A percentile compares a stretch with the other conserved stretches of the same genome.
These are phyloP conservation scores for Aspergillus sergii DNA, from an alignment of 2,329 filamentous ascomycete genomes.

Conservation along the genomic window DNA sequence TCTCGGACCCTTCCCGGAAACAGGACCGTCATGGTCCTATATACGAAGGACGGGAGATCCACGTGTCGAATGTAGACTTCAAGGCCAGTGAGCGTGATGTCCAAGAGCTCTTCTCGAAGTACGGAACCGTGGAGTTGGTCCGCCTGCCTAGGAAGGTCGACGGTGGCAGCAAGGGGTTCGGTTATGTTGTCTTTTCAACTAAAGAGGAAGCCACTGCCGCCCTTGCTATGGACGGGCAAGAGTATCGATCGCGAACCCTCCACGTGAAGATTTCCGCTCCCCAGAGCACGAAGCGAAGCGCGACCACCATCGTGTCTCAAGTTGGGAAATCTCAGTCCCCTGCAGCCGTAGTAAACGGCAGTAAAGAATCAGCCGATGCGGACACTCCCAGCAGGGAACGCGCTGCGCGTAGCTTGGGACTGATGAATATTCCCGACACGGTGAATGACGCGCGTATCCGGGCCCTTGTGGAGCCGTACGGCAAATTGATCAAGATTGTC, in stretches of 20 bases:
- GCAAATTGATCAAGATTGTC: slow-evolving; percentile 72
- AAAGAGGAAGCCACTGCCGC: slow-evolving; percentile 69
- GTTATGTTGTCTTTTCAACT: slow-evolving; percentile 75
- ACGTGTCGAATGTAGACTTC: slow-evolving; percentile 70
- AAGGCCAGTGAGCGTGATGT: slow-evolving; percentile 69
- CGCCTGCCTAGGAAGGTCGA: slow-evolving; percentile 69
- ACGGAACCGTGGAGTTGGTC: slow-evolving; percentile 73
- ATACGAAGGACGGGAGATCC: slow-evolving; percentile 85
- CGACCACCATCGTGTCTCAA: slow-evolving; percentile 49
- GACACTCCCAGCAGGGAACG: slow-evolving; percentile 46
- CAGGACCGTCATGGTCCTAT: slow-evolving; percentile 78
- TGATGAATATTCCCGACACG: slow-evolving; percentile 88
- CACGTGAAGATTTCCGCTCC: slow-evolving; percentile 61
- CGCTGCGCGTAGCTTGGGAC: slow-evolving; percentile 71
- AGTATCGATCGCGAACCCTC: slow-evolving; percentile 68
- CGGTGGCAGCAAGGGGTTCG: slow-evolving; percentile 74
- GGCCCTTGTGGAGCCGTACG: slow-evolving; percentile 70
- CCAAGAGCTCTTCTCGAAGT: slow-evolving; percentile 70
- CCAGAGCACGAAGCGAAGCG: slow-evolving; percentile 45
- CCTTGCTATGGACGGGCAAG: slow-evolving; percentile 69
- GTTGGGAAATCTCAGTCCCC: slow-evolving; percentile 39
- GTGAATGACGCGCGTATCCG: slow-evolving; percentile 84
- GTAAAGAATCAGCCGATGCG: slow-evolving; percentile 37
- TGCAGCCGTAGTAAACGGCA: slow-evolving; percentile 38
- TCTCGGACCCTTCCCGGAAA: slow-evolving; percentile 79